A percentile compares a stretch with the other conserved stretches of the same genome.
These are phyloP conservation scores for Chlorella sp. DNA, from an alignment of 139 green algal species.

Conservation along the genomic window DNA sequence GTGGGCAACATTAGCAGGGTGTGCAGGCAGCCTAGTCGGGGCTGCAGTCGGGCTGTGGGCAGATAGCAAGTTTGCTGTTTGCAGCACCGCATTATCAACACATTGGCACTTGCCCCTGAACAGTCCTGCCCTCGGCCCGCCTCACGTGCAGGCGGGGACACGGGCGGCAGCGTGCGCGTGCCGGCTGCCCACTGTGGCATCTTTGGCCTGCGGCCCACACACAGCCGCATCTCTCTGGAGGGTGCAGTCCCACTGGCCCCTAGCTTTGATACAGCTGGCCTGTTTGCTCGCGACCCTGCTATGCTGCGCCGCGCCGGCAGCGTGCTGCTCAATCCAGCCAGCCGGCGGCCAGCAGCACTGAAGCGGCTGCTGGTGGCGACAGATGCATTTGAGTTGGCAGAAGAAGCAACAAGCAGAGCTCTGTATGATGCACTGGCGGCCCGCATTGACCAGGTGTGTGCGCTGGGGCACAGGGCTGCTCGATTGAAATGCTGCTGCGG, in stretches of 20 bases:
- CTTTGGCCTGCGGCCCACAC: slow-evolving; percentile 87
- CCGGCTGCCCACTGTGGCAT: slow-evolving; percentile 91
- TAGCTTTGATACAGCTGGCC: slow-evolving; percentile 77
- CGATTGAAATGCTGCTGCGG: too few relatives aligned
- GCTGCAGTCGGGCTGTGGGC: too few relatives aligned
- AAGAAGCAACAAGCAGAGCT: slow-evolving; percentile 47
- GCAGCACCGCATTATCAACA: too few relatives aligned
- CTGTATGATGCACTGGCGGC: slow-evolving; percentile 68
- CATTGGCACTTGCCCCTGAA: too few relatives aligned
- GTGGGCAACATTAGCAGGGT: too few relatives aligned
- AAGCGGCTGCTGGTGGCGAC: slow-evolving; percentile 73
- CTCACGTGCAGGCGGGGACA: slow-evolving; percentile 84
- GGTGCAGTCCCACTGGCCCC: slow-evolving; percentile 78
- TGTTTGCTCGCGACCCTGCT: background rate
- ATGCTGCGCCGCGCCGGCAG: slow-evolving; percentile 57
- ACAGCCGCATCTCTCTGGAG: slow-evolving; percentile 75
- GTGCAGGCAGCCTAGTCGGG: too few relatives aligned
- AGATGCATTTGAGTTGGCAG: slow-evolving; percentile 80
- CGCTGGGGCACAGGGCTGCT: too few relatives aligned
- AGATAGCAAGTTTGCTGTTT: too few relatives aligned
- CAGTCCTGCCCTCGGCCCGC: too few relatives aligned
- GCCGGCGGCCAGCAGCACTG: slow-evolving; percentile 33
- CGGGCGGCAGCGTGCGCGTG: slow-evolving; percentile 88
- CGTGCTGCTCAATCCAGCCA: slow-evolving; percentile 63
- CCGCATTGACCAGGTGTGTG: slow-evolving; percentile 45